phyloP scores from a whole-genome alignment of 805 yeast species.

The Candida endomychidarum region DNA sequence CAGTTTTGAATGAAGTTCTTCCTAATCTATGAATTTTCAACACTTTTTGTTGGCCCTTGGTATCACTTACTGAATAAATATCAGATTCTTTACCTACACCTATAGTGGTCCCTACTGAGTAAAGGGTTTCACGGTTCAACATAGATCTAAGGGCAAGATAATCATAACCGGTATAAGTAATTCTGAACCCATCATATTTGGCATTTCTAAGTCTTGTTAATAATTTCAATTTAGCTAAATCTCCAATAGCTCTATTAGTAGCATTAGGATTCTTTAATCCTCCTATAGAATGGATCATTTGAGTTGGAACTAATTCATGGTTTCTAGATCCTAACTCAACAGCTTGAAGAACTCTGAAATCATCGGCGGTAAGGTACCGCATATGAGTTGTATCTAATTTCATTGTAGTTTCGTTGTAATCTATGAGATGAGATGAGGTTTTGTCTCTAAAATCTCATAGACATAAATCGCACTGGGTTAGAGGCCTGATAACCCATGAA shows the following conservation, averaged over 20 bases:
- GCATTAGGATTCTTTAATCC: slow-evolving; percentile 73
- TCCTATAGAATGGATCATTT: slow-evolving; percentile 75
- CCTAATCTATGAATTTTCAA: slow-evolving; percentile 92
- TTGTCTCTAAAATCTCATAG: too few species aligned
- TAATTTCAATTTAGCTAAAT: slow-evolving; percentile 81
- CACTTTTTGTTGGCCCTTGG: slow-evolving; percentile 62
- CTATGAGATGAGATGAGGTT: slow-evolving; percentile 11
- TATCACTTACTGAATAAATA: slow-evolving; percentile 78
- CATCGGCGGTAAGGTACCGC: slow-evolving; percentile 90
- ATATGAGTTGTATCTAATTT: slow-evolving; percentile 90
- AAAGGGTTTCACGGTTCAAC: slow-evolving; percentile 69
- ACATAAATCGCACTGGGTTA: too few species aligned
- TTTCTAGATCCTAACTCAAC: slow-evolving; percentile 88
- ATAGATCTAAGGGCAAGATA: slow-evolving; percentile 86
- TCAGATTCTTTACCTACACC: slow-evolving; percentile 99
- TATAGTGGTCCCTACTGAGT: slow-evolving; percentile 80
- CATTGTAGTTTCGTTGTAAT: slow-evolving; percentile 46
- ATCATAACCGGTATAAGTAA: slow-evolving; percentile 89
- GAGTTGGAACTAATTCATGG: slow-evolving; percentile 93
- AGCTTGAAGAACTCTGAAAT: slow-evolving; percentile 85
- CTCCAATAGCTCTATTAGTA: slow-evolving; percentile 76
- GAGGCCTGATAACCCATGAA: too few species aligned
- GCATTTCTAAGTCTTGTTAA: slow-evolving; percentile 82
- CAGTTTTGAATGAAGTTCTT: slow-evolving; percentile 88
- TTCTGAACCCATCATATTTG: slow-evolving; percentile 89